These are phyloP conservation scores for Naganishia kalamii DNA, from an alignment of 768 basidiomycete genomes.

Conservation along the genomic window DNA sequence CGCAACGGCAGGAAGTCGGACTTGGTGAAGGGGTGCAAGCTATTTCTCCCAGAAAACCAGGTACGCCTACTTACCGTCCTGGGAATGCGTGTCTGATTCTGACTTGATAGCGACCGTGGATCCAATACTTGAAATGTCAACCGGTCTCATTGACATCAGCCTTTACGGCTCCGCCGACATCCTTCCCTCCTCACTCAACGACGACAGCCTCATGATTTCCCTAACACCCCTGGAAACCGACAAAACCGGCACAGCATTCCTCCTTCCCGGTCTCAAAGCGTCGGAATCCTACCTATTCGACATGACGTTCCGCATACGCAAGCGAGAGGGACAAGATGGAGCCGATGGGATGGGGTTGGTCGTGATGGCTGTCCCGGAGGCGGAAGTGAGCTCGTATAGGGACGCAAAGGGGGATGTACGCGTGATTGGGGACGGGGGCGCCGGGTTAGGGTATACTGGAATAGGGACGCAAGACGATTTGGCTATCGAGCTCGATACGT, in stretches of 20 bases:
- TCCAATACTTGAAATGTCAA: not conserved
- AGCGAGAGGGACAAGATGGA: constrained; percentile 24
- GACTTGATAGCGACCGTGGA: not conserved
- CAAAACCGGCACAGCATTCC: constrained; percentile 33
- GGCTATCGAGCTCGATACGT: constrained; percentile 45
- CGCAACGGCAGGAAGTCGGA: not conserved
- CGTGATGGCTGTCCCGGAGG: constrained; percentile 20
- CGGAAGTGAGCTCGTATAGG: not conserved
- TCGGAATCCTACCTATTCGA: constrained; percentile 22
- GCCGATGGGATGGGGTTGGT: constrained; percentile 44
- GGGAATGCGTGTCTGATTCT: not conserved
- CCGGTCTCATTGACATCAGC: not conserved
- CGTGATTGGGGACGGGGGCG: constrained; percentile 31
- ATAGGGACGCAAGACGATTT: constrained; percentile 39
- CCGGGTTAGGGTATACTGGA: constrained; percentile 41
- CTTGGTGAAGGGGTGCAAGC: not conserved
- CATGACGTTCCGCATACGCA: constrained; percentile 30
- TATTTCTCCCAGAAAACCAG: constrained; percentile 26
- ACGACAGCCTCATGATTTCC: constrained; percentile 11
- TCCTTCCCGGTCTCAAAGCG: constrained; percentile 14
- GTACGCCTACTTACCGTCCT: not conserved
- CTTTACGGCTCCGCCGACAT: not conserved
- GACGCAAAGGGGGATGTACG: not conserved
- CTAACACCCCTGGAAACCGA: constrained; percentile 26
- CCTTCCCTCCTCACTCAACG: not conserved